These are phyloP conservation scores for Erodium texanum DNA, from an alignment of 441 rosid genomes.

Conservation along the genomic window DNA sequence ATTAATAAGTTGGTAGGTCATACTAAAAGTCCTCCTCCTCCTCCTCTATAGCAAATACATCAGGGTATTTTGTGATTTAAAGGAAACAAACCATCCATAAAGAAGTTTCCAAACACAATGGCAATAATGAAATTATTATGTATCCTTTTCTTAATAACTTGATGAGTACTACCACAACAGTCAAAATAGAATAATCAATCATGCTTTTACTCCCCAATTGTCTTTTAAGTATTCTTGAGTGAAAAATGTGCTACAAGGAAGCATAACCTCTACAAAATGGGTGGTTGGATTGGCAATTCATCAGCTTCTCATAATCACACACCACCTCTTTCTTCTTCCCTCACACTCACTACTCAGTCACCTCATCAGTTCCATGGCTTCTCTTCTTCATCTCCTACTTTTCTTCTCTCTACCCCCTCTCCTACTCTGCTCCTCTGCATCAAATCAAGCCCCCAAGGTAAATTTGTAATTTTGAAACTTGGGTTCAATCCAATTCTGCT, in stretches of 20 bases:
- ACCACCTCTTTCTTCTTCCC: constrained; percentile 3
- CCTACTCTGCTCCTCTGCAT: constrained; percentile 20
- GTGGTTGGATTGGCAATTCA: constrained; percentile 8
- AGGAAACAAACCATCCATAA: too few relatives aligned
- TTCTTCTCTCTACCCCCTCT: constrained; percentile 21
- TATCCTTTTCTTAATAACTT: not conserved
- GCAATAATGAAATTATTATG: not conserved
- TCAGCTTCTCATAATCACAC: not conserved
- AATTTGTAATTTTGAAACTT: not conserved
- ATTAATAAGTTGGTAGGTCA: constrained; percentile 1
- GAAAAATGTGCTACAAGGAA: not conserved
- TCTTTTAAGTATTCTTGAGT: not conserved
- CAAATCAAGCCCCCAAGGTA: constrained; percentile 36
- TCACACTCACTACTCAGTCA: constrained; percentile 2
- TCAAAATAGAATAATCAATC: not conserved
- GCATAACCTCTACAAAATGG: constrained; percentile 17
- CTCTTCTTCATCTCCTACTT: constrained; percentile 26
- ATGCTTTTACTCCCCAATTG: not conserved
- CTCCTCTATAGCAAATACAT: too few relatives aligned
- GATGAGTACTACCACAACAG: not conserved
- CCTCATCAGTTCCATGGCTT: constrained; percentile 31
- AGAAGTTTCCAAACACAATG: too few relatives aligned
- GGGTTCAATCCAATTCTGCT: constrained; percentile 1
- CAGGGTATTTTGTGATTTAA: too few relatives aligned
- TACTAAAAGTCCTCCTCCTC: not conserved